These are phyloP conservation scores for Agarophyton chilense DNA, from an alignment of 23 red algal species.

Conservation along the genomic window DNA sequence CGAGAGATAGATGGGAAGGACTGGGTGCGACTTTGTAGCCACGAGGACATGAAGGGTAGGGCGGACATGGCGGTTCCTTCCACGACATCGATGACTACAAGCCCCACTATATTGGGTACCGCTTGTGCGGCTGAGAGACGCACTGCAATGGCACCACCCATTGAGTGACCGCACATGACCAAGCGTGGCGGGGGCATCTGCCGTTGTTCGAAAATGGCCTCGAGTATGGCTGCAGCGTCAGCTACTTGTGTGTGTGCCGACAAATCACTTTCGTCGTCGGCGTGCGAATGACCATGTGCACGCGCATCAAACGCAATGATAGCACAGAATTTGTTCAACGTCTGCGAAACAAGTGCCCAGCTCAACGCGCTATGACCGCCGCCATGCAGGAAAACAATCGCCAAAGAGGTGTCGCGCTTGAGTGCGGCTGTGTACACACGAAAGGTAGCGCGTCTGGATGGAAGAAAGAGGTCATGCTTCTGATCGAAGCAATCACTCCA, in stretches of 20 bases:
- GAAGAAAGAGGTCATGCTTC: conserved; percentile 9
- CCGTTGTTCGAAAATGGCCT: conserved; percentile 20
- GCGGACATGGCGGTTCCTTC: conserved; percentile 92
- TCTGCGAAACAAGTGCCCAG: conserved; percentile 61
- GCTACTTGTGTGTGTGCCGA: conserved; percentile 72
- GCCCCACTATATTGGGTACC: conserved; percentile 47
- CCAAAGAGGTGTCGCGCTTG: background rate
- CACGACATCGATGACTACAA: conserved; percentile 97
- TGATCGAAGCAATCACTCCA: conserved; percentile 65
- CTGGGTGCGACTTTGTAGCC: conserved; percentile 50
- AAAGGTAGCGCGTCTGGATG: conserved; percentile 43
- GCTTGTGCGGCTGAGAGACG: conserved; percentile 53
- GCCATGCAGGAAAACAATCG: conserved; percentile 85
- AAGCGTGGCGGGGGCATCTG: conserved; percentile 36
- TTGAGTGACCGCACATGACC: conserved; percentile 89
- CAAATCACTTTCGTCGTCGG: conserved; percentile 77
- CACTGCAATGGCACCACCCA: conserved; percentile 96
- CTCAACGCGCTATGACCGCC: conserved; percentile 90
- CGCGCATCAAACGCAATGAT: conserved; percentile 94
- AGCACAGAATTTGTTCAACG: background rate
- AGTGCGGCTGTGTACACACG: conserved; percentile 67
- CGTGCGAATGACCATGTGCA: conserved; percentile 81
- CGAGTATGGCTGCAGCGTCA: conserved; percentile 76
- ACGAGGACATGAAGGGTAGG: conserved; percentile 83
- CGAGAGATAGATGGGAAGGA: conserved; percentile 62